These are phyloP conservation scores for Umbelopsis sp. DNA, from an alignment of 192 early-diverging fungal species.

Conservation along the genomic window DNA sequence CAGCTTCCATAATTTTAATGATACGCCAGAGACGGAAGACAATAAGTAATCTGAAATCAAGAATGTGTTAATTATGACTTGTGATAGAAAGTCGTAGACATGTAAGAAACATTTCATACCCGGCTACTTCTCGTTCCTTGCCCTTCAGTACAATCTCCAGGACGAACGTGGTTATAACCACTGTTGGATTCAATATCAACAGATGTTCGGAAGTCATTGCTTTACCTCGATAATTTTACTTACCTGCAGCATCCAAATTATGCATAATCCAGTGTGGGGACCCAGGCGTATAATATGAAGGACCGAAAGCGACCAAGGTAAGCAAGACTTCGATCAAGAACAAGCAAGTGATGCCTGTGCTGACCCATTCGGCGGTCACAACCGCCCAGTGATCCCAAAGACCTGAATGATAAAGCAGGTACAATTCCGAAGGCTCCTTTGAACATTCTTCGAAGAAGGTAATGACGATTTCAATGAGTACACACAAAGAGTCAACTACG, in stretches of 20 bases:
- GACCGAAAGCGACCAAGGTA: conserved; percentile 50
- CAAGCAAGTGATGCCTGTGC: conserved; percentile 43
- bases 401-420: background rate
- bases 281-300: conserved; percentile 40
- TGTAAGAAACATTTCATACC: conserved; percentile 25
- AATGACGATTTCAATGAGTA: conserved; percentile 29
- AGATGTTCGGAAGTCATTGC: background rate
- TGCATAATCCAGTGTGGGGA: conserved; percentile 45
- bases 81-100: background rate
- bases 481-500: conserved; percentile 27
- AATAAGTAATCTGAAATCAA: conserved; percentile 41
- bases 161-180: conserved; percentile 51
- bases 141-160: conserved; percentile 53
- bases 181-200: conserved; percentile 15
- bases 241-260: conserved; percentile 46
- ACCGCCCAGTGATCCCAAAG: conserved; percentile 33
- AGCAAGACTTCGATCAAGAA: conserved; percentile 55
- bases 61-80: background rate
- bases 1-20: conserved; percentile 49
- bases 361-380: conserved; percentile 39
- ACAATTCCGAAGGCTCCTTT: background rate
- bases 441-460: conserved; percentile 39
- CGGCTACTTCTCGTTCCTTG: conserved; percentile 52
- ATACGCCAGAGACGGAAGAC: conserved; percentile 60
- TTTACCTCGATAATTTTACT: background rate